phyloP scores from a whole-genome alignment of 2,329 filamentous ascomycete species.

The Fusarium sp. region DNA sequence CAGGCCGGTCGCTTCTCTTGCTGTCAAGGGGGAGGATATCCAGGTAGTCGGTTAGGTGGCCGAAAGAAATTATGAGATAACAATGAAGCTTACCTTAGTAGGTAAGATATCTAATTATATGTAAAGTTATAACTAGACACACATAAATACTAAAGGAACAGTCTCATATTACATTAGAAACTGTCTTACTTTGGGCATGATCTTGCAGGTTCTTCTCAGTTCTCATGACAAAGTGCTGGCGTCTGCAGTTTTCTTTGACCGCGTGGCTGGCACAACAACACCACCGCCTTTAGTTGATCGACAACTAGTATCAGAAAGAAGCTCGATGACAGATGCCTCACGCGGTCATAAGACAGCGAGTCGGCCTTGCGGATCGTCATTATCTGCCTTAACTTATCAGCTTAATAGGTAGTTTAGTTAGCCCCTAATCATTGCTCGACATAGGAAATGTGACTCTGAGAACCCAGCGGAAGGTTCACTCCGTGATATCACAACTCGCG shows the following conservation, averaged over 20 bases:
- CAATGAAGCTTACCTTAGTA: too few relatives aligned
- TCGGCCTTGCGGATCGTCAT: not conserved
- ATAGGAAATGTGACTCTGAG: not conserved
- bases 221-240: too few relatives aligned
- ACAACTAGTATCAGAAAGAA: slow-evolving; percentile 10
- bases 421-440: not conserved
- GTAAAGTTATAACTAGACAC: too few relatives aligned
- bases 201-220: too few relatives aligned
- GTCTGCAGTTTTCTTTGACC: not conserved
- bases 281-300: slow-evolving; percentile 26
- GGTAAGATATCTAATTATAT: too few relatives aligned
- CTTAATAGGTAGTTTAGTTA: not conserved
- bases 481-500: not conserved
- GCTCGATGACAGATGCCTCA: not conserved
- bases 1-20: not conserved
- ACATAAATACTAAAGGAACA: too few relatives aligned
- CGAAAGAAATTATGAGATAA: too few relatives aligned
- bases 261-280: slow-evolving; percentile 22
- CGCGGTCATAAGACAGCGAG: slow-evolving; percentile 4
- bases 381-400: not conserved
- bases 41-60: not conserved
- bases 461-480: not conserved
- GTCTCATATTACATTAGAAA: too few relatives aligned
- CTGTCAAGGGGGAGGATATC: slow-evolving; percentile 16
- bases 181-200: too few relatives aligned